Evolutionary conservation across 2,329 filamentous ascomycete genomes (phyloP).

Genomic region (Fusarium mangiferae): DNA sequence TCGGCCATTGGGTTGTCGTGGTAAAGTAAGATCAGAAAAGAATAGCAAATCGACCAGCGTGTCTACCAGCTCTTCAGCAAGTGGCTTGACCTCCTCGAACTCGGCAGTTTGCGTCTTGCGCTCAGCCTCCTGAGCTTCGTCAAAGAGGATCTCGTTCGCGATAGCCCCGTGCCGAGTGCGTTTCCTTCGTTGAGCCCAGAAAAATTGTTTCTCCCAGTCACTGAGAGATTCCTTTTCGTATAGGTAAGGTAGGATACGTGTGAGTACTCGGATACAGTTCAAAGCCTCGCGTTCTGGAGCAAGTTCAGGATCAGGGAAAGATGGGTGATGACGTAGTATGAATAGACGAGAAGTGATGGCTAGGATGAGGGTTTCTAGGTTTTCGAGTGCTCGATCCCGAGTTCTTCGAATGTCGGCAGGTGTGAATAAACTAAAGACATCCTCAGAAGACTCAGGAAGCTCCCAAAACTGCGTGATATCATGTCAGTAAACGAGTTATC

Average conservation of each 20-base stretch:
- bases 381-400: constrained; percentile 84
- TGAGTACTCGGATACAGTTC: constrained; percentile 93
- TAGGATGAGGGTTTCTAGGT: constrained; percentile 88
- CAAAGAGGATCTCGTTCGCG: constrained; percentile 83
- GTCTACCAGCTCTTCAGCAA: constrained; percentile 93
- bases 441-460: constrained; percentile 92
- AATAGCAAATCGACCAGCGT: constrained; percentile 90
- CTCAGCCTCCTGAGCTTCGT: constrained; percentile 72
- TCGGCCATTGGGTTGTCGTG: constrained; percentile 75
- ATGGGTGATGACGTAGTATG: constrained; percentile 85
- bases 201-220: constrained; percentile 91
- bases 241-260: constrained; percentile 86
- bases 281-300: constrained; percentile 89
- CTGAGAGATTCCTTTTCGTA: constrained; percentile 89
- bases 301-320: constrained; percentile 87
- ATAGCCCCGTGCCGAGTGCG: constrained; percentile 74
- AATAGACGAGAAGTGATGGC: constrained; percentile 86
- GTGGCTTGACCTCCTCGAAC: constrained; percentile 83
- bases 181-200: constrained; percentile 83
- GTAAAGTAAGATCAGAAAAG: constrained; percentile 88
- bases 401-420: constrained; percentile 88
- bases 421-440: constrained; percentile 96
- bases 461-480: constrained; percentile 82
- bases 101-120: constrained; percentile 63
- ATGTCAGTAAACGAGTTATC: constrained; percentile 35